phyloP scores from a whole-genome alignment of 2,329 filamentous ascomycete genomes.

The Ophiosphaerella korrae region DNA sequence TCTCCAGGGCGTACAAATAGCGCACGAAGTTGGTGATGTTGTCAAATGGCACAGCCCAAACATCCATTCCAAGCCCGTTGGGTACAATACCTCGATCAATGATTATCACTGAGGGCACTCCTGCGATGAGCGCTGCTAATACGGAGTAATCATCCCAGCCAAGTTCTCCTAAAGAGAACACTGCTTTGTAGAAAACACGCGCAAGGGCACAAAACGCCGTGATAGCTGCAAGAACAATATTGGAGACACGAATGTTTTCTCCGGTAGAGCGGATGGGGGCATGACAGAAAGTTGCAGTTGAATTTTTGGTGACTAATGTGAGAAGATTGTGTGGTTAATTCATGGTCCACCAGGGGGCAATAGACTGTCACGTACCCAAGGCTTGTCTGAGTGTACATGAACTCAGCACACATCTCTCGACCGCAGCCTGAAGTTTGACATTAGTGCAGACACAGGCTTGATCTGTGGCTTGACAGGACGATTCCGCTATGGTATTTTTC shows the following conservation, averaged over 20 bases:
- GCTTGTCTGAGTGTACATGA: conserved; percentile 13
- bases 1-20: conserved; percentile 31
- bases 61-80: conserved; percentile 53
- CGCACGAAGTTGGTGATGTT: conserved; percentile 50
- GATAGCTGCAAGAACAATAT: conserved; percentile 36
- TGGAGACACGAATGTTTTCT: conserved; percentile 31
- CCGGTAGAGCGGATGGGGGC: conserved; percentile 42
- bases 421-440: conserved; percentile 1
- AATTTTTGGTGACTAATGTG: conserved; percentile 46
- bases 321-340: background rate
- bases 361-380: conserved; percentile 8
- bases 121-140: background rate
- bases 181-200: conserved; percentile 40
- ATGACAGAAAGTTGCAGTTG: conserved; percentile 43
- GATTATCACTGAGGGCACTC: conserved; percentile 6
- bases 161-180: conserved; percentile 30
- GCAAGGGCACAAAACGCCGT: conserved; percentile 38
- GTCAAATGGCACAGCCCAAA: conserved; percentile 53
- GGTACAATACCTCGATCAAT: conserved; percentile 12
- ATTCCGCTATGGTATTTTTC: conserved; percentile 8
- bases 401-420: conserved; percentile 13
- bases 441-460: conserved; percentile 18
- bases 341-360: background rate
- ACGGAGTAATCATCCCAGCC: conserved; percentile 43
- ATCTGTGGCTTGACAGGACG: conserved; percentile 16